Conservation (phyloP, 78 protist genomes). For the Speleostelium caveatum region DNA sequence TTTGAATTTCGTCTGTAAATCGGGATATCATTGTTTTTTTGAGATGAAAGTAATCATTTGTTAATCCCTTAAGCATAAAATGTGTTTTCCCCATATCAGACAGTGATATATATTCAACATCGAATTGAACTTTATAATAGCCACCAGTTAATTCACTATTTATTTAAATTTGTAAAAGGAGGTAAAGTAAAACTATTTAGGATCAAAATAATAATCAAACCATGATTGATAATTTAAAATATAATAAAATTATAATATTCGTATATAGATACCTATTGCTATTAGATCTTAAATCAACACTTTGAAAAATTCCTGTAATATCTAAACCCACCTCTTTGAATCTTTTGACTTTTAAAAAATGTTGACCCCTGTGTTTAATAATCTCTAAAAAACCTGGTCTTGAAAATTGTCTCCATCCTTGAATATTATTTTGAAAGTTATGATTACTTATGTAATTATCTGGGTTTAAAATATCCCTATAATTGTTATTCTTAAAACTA, state of each 20-base stretch:
- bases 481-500: too few species aligned
- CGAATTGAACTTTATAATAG: not conserved
- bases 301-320: not conserved
- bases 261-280: too few species aligned
- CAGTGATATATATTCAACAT: not conserved
- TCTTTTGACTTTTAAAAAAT: too few species aligned
- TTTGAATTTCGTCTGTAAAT: not conserved
- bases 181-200: too few species aligned
- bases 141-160: not conserved
- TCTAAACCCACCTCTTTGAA: not conserved
- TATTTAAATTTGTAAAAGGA: too few species aligned
- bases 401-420: not conserved
- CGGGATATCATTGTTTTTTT: not conserved
- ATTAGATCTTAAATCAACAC: not conserved
- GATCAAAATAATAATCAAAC: too few species aligned
- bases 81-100: not conserved
- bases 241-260: too few species aligned
- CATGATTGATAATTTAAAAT: too few species aligned
- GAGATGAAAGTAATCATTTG: not conserved
- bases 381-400: not conserved
- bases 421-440: too few species aligned
- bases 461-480: too few species aligned
- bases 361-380: too few species aligned
- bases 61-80: not conserved
- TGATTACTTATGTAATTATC: not conserved